Conservation (phyloP, 257 asterid genomes). For the Voacanga thouarsii region DNA sequence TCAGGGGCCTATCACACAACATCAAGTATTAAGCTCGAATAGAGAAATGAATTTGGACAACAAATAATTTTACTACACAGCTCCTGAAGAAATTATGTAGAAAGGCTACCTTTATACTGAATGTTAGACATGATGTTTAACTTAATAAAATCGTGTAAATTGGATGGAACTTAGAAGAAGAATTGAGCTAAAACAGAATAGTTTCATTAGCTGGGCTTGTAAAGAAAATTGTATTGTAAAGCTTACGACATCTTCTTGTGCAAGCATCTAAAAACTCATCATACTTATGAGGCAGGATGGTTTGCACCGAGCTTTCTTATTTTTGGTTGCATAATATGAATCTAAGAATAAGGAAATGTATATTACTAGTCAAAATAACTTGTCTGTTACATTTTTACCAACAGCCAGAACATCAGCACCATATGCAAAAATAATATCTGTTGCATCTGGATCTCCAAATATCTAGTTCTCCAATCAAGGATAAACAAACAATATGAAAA, state of each 20-base stretch:
- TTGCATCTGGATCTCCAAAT: conserved; percentile 98
- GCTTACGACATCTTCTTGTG: too few relatives aligned
- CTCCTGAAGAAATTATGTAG: too few relatives aligned
- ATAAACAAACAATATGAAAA: conserved; percentile 10
- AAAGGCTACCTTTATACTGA: too few relatives aligned
- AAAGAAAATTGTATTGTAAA: too few relatives aligned
- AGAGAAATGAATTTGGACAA: too few relatives aligned
- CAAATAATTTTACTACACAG: too few relatives aligned
- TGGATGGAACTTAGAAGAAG: too few relatives aligned
- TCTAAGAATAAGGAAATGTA: conserved; percentile 5
- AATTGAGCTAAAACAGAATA: not conserved
- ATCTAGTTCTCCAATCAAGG: conserved; percentile 46
- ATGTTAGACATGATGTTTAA: too few relatives aligned
- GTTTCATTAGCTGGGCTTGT: not conserved
- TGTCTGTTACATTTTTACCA: conserved; percentile 94
- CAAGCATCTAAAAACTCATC: too few relatives aligned
- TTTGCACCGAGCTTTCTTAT: not conserved
- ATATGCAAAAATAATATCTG: conserved; percentile 91
- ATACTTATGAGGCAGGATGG: not conserved
- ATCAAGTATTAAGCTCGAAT: too few relatives aligned
- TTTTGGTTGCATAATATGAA: not conserved
- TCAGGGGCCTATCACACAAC: too few relatives aligned
- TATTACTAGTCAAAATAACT: conserved; percentile 79
- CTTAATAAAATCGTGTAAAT: too few relatives aligned
- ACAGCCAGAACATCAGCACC: conserved; percentile 96